Evolutionary conservation across 495 filamentous ascomycete genomes (phyloP).

Genomic region (Tuber aestivum): DNA sequence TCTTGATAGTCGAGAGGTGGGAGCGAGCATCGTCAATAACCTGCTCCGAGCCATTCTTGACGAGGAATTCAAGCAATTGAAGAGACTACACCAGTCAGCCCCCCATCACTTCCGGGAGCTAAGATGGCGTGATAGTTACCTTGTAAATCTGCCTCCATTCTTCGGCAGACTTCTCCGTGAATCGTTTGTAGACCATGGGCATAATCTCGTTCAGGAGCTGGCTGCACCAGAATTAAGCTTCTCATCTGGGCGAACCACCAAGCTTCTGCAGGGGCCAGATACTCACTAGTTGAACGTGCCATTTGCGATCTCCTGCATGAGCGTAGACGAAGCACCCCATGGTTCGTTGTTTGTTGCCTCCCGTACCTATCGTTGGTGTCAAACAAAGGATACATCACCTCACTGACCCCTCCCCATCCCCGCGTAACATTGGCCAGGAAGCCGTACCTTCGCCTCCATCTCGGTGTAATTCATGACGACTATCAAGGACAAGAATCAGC

Average conservation of each 20-base stretch:
- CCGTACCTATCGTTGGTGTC: conserved; percentile 57
- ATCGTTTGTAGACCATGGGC: conserved; percentile 99
- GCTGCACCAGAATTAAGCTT: conserved; percentile 48
- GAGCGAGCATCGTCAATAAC: conserved; percentile 96
- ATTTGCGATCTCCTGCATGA: conserved; percentile 97
- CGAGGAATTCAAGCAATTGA: conserved; percentile 91
- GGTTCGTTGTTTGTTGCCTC: conserved; percentile 98
- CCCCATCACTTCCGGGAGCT: neutral
- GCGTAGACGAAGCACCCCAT: conserved; percentile 84
- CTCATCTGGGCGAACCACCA: neutral
- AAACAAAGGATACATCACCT: conserved; percentile 36
- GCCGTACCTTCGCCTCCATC: conserved; percentile 88
- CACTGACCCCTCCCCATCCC: conserved; percentile 17
- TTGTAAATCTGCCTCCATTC: conserved; percentile 99
- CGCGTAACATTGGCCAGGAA: conserved; percentile 11
- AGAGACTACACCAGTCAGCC: conserved; percentile 53
- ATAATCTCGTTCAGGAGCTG: conserved; percentile 98
- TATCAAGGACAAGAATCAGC: conserved; percentile 41
- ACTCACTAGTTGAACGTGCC: conserved; percentile 96
- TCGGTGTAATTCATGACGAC: conserved; percentile 99
- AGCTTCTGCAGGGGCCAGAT: neutral
- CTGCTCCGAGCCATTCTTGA: conserved; percentile 96
- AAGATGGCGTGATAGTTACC: conserved; percentile 44
- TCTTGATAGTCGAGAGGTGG: conserved; percentile 90
- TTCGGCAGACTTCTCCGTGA: conserved; percentile 95